phyloP scores from a whole-genome alignment of 768 basidiomycete species.

The Gloeopeniophorella convolvens region DNA sequence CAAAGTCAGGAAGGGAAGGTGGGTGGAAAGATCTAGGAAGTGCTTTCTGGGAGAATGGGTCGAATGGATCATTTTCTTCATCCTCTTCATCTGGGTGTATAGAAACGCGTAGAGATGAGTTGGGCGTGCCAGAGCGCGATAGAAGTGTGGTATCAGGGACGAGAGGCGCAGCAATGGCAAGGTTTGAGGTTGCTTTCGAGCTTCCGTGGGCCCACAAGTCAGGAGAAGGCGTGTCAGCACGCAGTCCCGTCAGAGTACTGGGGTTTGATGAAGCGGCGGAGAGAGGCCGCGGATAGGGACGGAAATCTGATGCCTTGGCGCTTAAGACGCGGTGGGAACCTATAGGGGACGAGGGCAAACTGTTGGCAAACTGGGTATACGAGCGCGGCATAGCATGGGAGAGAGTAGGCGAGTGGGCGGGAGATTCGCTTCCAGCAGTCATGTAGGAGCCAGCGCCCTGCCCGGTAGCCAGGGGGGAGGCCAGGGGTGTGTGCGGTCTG shows the following conservation, averaged over 20 bases:
- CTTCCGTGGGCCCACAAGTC: slow-evolving; percentile 81
- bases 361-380: slow-evolving; percentile 64
- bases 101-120: slow-evolving; percentile 60
- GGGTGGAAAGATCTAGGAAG: slow-evolving; percentile 56
- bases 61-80: slow-evolving; percentile 82
- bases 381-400: slow-evolving; percentile 49
- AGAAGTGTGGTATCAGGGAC: slow-evolving; percentile 58
- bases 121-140: slow-evolving; percentile 59
- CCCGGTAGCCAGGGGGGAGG: slow-evolving; percentile 66
- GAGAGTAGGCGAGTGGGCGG: slow-evolving; percentile 62
- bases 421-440: slow-evolving; percentile 44
- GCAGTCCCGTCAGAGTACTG: slow-evolving; percentile 39
- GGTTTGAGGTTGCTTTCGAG: slow-evolving; percentile 67
- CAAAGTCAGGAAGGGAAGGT: slow-evolving; percentile 56
- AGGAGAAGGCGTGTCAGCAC: slow-evolving; percentile 80
- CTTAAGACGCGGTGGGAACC: slow-evolving; percentile 82
- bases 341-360: slow-evolving; percentile 77
- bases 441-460: slow-evolving; percentile 50
- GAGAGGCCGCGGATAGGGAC: slow-evolving; percentile 73
- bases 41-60: slow-evolving; percentile 56
- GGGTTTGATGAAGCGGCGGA: slow-evolving; percentile 66
- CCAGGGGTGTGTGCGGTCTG: slow-evolving; percentile 72
- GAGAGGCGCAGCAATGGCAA: slow-evolving; percentile 88
- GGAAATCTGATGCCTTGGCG: slow-evolving; percentile 87
- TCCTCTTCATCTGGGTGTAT: slow-evolving; percentile 52